Evolutionary conservation across 1,284 basidiomycete genomes (phyloP).

Genomic region (Sanguinoderma infundibulare): DNA sequence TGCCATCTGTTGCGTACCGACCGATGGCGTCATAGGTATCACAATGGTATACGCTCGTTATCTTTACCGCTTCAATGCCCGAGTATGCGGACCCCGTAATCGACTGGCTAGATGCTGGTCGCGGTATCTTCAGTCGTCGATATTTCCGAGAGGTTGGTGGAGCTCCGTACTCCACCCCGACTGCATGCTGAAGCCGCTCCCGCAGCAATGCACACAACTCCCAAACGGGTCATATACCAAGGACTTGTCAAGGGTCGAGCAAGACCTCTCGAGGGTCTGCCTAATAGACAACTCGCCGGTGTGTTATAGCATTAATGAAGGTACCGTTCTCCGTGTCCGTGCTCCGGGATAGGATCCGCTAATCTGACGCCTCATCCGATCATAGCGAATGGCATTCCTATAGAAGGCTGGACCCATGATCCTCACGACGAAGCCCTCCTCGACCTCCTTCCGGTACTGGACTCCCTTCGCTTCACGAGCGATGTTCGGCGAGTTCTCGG

Average conservation of each 20-base stretch:
- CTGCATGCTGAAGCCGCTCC: constrained; percentile 9
- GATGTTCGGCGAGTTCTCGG: constrained; percentile 95
- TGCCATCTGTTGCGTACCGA: background rate
- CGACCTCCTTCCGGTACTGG: constrained; percentile 93
- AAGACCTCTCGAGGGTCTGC: constrained; percentile 90
- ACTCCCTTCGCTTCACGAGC: constrained; percentile 93
- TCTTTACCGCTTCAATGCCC: constrained; percentile 98
- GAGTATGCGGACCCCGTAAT: constrained; percentile 99
- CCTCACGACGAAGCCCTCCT: constrained; percentile 96
- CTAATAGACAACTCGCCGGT: constrained; percentile 97
- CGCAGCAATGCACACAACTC: constrained; percentile 87
- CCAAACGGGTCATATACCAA: constrained; percentile 95
- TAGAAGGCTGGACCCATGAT: constrained; percentile 99
- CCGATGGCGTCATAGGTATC: constrained; percentile 70
- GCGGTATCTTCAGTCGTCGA: constrained; percentile 86
- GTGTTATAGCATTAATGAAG: constrained; percentile 92
- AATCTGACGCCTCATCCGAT: constrained; percentile 1
- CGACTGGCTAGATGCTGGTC: constrained; percentile 97
- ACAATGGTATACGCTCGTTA: constrained; percentile 97
- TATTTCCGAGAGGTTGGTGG: constrained; percentile 87
- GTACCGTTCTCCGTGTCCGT: constrained; percentile 49
- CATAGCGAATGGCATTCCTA: constrained; percentile 93
- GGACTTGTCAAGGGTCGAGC: constrained; percentile 86
- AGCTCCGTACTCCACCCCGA: constrained; percentile 7
- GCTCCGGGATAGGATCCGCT: background rate